Evolutionary conservation across 208 protist species (phyloP).

Genomic region (Leishmania lainsoni): DNA sequence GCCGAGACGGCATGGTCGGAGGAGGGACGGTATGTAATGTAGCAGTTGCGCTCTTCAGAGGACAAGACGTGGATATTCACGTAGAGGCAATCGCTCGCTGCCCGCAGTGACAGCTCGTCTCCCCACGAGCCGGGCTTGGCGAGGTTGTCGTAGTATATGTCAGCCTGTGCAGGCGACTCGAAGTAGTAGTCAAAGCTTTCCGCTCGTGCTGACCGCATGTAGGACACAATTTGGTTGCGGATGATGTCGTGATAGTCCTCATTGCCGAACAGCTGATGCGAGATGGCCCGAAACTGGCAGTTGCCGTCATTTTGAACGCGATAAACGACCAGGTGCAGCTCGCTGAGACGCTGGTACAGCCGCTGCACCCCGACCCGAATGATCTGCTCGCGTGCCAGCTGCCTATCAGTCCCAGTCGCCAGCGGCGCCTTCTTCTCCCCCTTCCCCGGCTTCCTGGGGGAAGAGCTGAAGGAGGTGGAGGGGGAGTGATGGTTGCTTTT

Average conservation of each 20-base stretch:
- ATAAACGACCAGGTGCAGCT: conserved; percentile 58
- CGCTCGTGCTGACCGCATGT: conserved; percentile 74
- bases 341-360: conserved; percentile 56
- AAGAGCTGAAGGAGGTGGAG: background rate
- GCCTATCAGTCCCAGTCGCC: conserved; percentile 12
- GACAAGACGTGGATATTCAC: conserved; percentile 88
- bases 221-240: conserved; percentile 73
- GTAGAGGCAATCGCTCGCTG: conserved; percentile 80
- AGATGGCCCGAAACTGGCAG: conserved; percentile 88
- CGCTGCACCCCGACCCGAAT: conserved; percentile 64
- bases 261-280: conserved; percentile 83
- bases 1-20: conserved; percentile 47
- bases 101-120: conserved; percentile 87
- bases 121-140: conserved; percentile 72
- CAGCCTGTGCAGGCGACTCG: conserved; percentile 55
- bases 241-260: conserved; percentile 85
- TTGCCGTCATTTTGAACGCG: conserved; percentile 86
- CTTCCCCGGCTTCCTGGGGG: conserved; percentile 26
- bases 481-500: conserved; percentile 16
- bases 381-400: conserved; percentile 54
- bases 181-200: conserved; percentile 86
- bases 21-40: conserved; percentile 77
- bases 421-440: conserved; percentile 13
- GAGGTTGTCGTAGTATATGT: conserved; percentile 69
- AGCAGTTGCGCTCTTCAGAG: conserved; percentile 78